phyloP scores from a whole-genome alignment of 2,329 filamentous ascomycete genomes.

The Fusarium hostae region DNA sequence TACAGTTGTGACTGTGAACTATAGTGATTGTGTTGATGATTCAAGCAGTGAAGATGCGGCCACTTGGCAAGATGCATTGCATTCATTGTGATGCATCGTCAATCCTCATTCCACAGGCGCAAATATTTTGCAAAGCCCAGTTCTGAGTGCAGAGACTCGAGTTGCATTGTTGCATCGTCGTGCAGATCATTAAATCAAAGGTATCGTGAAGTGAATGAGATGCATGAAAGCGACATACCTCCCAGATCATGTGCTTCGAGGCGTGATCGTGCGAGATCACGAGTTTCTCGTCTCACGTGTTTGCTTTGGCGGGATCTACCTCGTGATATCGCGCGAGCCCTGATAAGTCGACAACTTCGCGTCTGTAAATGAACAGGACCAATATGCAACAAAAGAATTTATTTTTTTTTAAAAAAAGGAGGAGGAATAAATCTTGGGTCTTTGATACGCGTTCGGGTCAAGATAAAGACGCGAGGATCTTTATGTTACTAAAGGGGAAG shows the following conservation, averaged over 20 bases:
- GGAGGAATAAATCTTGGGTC: conserved; percentile 14
- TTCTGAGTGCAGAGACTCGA: neutral
- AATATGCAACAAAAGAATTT: conserved; percentile 16
- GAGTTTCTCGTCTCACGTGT: conserved; percentile 59
- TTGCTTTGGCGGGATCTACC: conserved; percentile 55
- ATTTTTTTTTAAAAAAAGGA: conserved; percentile 4
- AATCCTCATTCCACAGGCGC: neutral
- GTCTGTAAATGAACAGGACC: conserved; percentile 18
- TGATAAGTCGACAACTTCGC: conserved; percentile 46
- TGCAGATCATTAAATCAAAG: conserved; percentile 25
- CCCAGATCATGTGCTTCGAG: conserved; percentile 57
- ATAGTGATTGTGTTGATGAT: conserved; percentile 5
- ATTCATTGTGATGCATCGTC: neutral
- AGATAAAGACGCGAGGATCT: conserved; percentile 36
- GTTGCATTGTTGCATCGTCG: neutral
- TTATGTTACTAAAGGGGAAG: conserved; percentile 46
- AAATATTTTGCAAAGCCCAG: conserved; percentile 8
- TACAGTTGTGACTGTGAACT: conserved; percentile 5
- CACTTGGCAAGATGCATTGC: conserved; percentile 34
- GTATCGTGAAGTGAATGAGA: conserved; percentile 39
- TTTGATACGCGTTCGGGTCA: conserved; percentile 26
- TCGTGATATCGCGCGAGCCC: conserved; percentile 59
- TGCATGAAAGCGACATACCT: conserved; percentile 54
- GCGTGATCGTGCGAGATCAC: conserved; percentile 53
- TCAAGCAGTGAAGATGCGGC: conserved; percentile 8